Conservation (phyloP, 176 grass and related monocot species). For the Metroxylon sagu region DNA sequence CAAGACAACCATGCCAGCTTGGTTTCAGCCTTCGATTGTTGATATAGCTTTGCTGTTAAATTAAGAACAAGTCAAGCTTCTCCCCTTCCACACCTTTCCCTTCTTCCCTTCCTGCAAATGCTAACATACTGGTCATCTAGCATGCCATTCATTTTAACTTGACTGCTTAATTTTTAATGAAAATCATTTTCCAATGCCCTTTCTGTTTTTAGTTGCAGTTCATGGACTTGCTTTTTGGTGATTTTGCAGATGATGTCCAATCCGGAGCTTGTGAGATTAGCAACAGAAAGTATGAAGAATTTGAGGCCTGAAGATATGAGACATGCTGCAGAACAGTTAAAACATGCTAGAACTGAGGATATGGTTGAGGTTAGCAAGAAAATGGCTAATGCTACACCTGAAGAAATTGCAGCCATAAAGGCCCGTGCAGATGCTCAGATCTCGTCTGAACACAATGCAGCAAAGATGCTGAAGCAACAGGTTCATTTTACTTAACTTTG, state of each 20-base stretch:
- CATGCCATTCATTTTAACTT: too few relatives aligned
- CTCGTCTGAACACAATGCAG: constrained; percentile 52
- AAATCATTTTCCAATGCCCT: too few relatives aligned
- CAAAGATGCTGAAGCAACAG: constrained; percentile 82
- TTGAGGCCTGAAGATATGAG: constrained; percentile 74
- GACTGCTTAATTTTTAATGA: too few relatives aligned
- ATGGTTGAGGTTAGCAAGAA: constrained; percentile 77
- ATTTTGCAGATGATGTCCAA: constrained; percentile 81
- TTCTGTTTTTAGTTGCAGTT: not conserved
- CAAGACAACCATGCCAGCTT: too few relatives aligned
- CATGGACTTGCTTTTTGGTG: not conserved
- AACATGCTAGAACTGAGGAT: constrained; percentile 63
- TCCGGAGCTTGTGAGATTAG: constrained; percentile 69
- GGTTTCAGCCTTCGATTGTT: too few relatives aligned
- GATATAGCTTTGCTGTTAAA: too few relatives aligned
- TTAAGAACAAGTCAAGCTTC: too few relatives aligned
- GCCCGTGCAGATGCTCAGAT: constrained; percentile 72
- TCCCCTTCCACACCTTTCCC: too few relatives aligned
- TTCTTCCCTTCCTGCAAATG: too few relatives aligned
- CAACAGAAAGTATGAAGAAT: constrained; percentile 90
- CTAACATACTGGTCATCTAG: too few relatives aligned
- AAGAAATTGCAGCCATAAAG: constrained; percentile 86
- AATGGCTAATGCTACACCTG: constrained; percentile 64
- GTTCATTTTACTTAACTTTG: constrained; percentile 27
- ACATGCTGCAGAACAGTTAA: constrained; percentile 74